These are phyloP conservation scores for Pisolithus thermaeus DNA, from an alignment of 1,284 basidiomycete genomes.

Conservation along the genomic window DNA sequence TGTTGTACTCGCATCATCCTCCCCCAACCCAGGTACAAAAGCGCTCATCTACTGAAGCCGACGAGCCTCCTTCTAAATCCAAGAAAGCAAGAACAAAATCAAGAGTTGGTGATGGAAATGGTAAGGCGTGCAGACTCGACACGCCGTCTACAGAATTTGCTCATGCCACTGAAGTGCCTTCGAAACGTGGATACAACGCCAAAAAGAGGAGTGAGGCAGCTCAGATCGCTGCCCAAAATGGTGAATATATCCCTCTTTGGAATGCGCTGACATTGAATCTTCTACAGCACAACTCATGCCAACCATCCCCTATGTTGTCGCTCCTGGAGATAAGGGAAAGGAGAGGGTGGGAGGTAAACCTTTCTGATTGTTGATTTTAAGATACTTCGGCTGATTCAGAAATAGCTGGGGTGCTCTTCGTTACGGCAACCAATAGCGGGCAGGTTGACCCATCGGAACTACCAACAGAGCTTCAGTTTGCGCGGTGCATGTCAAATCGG, in stretches of 20 bases:
- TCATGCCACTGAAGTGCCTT: constrained; percentile 32
- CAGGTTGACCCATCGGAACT: constrained; percentile 23
- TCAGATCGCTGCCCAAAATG: constrained; percentile 51
- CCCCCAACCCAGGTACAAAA: constrained; percentile 31
- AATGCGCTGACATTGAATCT: constrained; percentile 17
- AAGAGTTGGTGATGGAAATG: constrained; percentile 30
- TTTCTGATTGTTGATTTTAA: constrained; percentile 10
- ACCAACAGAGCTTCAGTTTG: constrained; percentile 62
- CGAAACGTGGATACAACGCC: constrained; percentile 58
- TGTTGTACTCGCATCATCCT: constrained; percentile 27
- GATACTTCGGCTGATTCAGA: constrained; percentile 3
- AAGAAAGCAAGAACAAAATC: constrained; percentile 38
- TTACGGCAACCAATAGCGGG: constrained; percentile 20
- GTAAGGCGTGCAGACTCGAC: constrained; percentile 18
- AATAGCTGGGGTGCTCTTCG: constrained; percentile 17
- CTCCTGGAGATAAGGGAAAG: constrained; percentile 37
- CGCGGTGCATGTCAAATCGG: constrained; percentile 74
- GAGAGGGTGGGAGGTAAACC: constrained; percentile 37
- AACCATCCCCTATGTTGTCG: constrained; percentile 38
- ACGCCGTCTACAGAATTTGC: constrained; percentile 8
- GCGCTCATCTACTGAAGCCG: constrained; percentile 32
- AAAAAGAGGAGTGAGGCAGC: constrained; percentile 66
- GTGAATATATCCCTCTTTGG: constrained; percentile 33
- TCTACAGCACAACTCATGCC: constrained; percentile 43
- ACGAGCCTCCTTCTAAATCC: constrained; percentile 28